phyloP scores from a whole-genome alignment of 139 green algal genomes.

The Axilococcus clingmanii region DNA sequence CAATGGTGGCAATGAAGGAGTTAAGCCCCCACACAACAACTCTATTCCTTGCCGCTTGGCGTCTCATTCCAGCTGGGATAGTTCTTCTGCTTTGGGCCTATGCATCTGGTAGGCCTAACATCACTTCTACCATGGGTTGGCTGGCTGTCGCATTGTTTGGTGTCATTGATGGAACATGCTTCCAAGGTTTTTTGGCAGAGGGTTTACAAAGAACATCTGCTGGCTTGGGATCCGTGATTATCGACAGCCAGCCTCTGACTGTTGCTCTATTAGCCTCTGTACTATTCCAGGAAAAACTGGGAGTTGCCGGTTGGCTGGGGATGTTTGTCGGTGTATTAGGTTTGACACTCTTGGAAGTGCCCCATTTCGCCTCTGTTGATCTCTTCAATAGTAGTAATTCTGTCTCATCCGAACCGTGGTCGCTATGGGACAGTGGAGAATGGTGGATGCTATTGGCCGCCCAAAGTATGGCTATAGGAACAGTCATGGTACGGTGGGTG shows the following conservation, averaged over 20 bases:
- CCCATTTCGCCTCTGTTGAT: slow-evolving; percentile 15
- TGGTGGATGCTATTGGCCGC: slow-evolving; percentile 95
- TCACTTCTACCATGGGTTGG: slow-evolving; percentile 62
- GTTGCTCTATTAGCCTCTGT: slow-evolving; percentile 87
- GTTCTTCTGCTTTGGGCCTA: slow-evolving; percentile 74
- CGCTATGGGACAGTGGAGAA: slow-evolving; percentile 67
- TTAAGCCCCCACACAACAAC: slow-evolving; percentile 64
- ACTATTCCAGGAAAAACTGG: slow-evolving; percentile 82
- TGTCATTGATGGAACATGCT: slow-evolving; percentile 82
- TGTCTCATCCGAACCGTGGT: slow-evolving; percentile 5
- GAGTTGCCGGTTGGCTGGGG: slow-evolving; percentile 34
- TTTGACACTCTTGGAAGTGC: slow-evolving; percentile 82
- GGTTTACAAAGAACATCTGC: slow-evolving; percentile 74
- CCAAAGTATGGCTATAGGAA: slow-evolving; percentile 94
- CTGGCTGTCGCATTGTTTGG: slow-evolving; percentile 73
- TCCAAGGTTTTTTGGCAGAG: slow-evolving; percentile 73
- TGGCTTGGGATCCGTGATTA: slow-evolving; percentile 84
- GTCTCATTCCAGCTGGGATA: slow-evolving; percentile 81
- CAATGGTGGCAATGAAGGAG: slow-evolving; percentile 91
- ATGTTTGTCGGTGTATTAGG: slow-evolving; percentile 76
- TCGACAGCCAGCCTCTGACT: slow-evolving; percentile 93
- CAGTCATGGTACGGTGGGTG: slow-evolving; percentile 90
- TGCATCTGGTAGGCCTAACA: slow-evolving; percentile 47
- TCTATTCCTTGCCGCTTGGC: slow-evolving; percentile 74
- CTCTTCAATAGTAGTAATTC: slow-evolving; percentile 2